phyloP scores from a whole-genome alignment of 2,329 filamentous ascomycete genomes.

The Fusarium sp. region DNA sequence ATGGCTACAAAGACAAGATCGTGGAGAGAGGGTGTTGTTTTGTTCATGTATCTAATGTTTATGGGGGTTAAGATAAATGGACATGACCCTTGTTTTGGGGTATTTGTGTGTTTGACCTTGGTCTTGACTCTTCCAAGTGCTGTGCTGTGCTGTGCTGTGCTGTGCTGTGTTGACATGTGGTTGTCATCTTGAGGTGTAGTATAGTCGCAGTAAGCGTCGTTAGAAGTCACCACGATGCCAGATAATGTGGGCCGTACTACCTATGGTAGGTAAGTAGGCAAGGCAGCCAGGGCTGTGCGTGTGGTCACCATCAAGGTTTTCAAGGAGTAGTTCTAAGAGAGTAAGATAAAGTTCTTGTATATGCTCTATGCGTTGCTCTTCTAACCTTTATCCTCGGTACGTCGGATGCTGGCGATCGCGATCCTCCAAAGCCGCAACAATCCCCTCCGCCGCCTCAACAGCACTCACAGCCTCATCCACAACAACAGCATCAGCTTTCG shows the following conservation, averaged over 20 bases:
- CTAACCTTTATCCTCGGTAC: slow-evolving; percentile 63
- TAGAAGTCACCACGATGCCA: not conserved
- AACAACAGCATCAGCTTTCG: slow-evolving; percentile 56
- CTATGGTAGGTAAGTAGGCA: not conserved
- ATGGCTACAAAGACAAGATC: not conserved
- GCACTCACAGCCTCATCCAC: slow-evolving; percentile 44
- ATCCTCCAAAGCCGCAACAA: slow-evolving; percentile 49
- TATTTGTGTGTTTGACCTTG: not conserved
- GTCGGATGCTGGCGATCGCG: slow-evolving; percentile 59
- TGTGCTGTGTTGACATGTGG: not conserved
- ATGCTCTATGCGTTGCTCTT: no score
- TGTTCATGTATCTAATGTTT: not conserved
- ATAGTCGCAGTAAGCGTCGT: not conserved
- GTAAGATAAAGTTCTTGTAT: no score
- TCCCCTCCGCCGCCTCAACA: slow-evolving; percentile 48
- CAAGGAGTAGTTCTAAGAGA: no score
- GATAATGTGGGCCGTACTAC: not conserved
- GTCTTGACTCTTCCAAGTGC: not conserved
- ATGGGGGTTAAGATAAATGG: not conserved
- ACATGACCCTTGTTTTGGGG: not conserved
- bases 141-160: no score
- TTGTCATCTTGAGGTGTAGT: not conserved
- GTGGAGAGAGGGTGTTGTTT: not conserved
- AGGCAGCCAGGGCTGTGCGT: not conserved
- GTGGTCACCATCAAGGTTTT: no score